A percentile compares a stretch with the other conserved stretches of the same genome.
Conservation (phyloP, 208 protist genomes). For the Leishmania mexicana region DNA sequence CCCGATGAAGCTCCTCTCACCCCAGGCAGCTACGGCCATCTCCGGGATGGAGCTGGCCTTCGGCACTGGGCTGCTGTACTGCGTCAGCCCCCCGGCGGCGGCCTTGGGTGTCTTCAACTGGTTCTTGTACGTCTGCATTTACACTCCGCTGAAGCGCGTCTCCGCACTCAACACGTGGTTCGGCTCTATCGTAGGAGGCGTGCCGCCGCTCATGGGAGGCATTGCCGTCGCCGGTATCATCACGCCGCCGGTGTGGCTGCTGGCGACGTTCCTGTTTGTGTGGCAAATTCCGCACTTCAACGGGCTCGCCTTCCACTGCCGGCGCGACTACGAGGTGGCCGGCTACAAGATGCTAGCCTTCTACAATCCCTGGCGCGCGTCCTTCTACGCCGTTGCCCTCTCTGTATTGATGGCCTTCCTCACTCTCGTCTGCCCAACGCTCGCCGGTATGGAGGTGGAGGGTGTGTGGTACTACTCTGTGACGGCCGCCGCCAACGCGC, state of each 20-base stretch:
- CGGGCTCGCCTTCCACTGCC: slow-evolving; percentile 88
- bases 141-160: slow-evolving; percentile 90
- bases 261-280: slow-evolving; percentile 79
- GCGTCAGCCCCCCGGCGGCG: slow-evolving; percentile 57
- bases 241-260: slow-evolving; percentile 59
- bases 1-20: slow-evolving; percentile 74
- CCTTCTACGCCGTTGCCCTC: slow-evolving; percentile 86
- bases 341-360: slow-evolving; percentile 93
- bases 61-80: slow-evolving; percentile 74
- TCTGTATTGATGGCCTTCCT: slow-evolving; percentile 70
- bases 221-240: slow-evolving; percentile 61
- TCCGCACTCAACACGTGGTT: slow-evolving; percentile 91
- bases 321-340: slow-evolving; percentile 88
- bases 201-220: slow-evolving; percentile 91
- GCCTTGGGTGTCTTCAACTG: slow-evolving; percentile 81
- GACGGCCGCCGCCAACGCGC: slow-evolving; percentile 47
- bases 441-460: slow-evolving; percentile 58
- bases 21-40: slow-evolving; percentile 37
- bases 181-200: slow-evolving; percentile 91
- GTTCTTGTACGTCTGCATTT: slow-evolving; percentile 86
- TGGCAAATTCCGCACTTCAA: slow-evolving; percentile 95
- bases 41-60: slow-evolving; percentile 56
- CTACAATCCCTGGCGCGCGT: slow-evolving; percentile 82
- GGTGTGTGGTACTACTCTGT: slow-evolving; percentile 79
- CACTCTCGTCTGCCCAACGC: slow-evolving; percentile 52